Conservation (phyloP, 768 basidiomycete species). For the Mycena floridula region DNA sequence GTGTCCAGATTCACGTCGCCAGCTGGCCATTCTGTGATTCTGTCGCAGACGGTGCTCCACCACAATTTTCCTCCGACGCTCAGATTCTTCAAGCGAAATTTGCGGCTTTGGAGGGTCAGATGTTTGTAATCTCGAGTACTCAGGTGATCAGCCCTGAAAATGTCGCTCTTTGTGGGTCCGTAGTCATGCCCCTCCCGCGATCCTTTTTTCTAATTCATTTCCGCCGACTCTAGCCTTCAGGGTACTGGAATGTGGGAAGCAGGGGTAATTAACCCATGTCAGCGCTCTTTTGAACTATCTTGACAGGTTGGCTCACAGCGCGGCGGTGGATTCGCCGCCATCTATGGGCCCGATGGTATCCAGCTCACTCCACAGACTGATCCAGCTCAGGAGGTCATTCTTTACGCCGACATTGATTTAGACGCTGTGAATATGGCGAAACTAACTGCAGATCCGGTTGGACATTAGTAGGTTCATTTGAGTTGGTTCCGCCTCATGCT, state of each 20-base stretch:
- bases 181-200: too few relatives aligned
- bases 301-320: not conserved
- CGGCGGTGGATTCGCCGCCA: conserved; percentile 14
- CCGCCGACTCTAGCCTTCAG: conserved; percentile 9
- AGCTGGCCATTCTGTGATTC: conserved; percentile 12
- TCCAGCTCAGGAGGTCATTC: conserved; percentile 9
- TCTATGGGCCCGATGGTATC: conserved; percentile 11
- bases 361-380: conserved; percentile 7
- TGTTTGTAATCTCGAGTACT: conserved; percentile 13
- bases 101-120: conserved; percentile 12
- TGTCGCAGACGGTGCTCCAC: conserved; percentile 5
- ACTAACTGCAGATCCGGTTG: conserved; percentile 9
- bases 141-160: conserved; percentile 7
- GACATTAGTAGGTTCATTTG: conserved; percentile 11
- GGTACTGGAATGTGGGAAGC: conserved; percentile 6
- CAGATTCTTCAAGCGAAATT: conserved; percentile 7
- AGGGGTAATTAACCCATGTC: conserved; percentile 1
- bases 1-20: conserved; percentile 11
- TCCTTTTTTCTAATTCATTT: too few relatives aligned
- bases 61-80: conserved; percentile 8
- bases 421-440: conserved; percentile 7
- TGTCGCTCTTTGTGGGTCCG: conserved; percentile 9
- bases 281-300: not conserved
- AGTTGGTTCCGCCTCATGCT: not conserved
- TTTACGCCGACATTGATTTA: conserved; percentile 13